Evolutionary conservation across 1,139 yeast genomes (phyloP).

Genomic region (Suhomyces terraborum): DNA sequence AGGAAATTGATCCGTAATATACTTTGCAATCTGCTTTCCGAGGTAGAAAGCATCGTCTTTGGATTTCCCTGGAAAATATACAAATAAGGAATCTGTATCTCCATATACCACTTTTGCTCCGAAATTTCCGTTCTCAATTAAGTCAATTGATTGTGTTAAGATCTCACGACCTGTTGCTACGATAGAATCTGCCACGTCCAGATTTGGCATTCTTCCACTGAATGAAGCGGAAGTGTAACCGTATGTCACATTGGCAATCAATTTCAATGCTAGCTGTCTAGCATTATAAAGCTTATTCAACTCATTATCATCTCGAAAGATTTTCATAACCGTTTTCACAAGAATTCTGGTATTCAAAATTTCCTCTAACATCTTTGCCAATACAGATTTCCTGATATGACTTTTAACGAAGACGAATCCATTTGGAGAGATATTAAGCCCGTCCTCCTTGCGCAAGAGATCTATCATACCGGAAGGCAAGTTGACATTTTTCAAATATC

Average conservation of each 20-base stretch:
- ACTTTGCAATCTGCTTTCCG: constrained; percentile 69
- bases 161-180: constrained; percentile 91
- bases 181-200: constrained; percentile 92
- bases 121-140: constrained; percentile 68
- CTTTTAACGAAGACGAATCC: constrained; percentile 77
- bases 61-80: constrained; percentile 82
- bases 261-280: constrained; percentile 81
- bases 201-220: constrained; percentile 96
- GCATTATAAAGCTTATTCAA: constrained; percentile 65
- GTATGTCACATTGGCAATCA: constrained; percentile 93
- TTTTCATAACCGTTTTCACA: constrained; percentile 72
- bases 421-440: constrained; percentile 75
- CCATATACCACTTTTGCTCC: constrained; percentile 96
- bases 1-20: constrained; percentile 70
- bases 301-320: constrained; percentile 45
- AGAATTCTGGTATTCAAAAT: constrained; percentile 76
- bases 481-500: constrained; percentile 46
- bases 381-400: constrained; percentile 63
- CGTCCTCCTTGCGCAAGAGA: constrained; percentile 49
- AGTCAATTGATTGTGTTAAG: constrained; percentile 64
- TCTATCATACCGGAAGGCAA: constrained; percentile 61
- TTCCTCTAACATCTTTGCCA: constrained; percentile 85
- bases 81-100: constrained; percentile 92
- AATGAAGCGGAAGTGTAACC: constrained; percentile 94
- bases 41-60: constrained; percentile 73